Percentiles rank a stretch among this genome's conserved stretches.
Conservation (phyloP, 495 filamentous ascomycete species). For the Poronia punctata region DNA sequence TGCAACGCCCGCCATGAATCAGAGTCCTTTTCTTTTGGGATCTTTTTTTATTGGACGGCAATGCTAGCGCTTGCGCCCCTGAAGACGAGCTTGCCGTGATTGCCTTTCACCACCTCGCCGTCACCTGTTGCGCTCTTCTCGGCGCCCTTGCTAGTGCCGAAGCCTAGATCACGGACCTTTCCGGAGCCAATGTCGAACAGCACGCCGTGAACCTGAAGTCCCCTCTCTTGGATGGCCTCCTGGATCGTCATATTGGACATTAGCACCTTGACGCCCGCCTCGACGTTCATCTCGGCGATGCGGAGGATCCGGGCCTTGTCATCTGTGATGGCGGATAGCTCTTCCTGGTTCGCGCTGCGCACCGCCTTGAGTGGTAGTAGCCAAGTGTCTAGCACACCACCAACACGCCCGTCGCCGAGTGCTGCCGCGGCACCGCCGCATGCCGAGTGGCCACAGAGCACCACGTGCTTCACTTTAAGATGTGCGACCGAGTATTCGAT, state of each 20-base stretch:
- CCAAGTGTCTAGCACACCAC: slow-evolving; percentile 76
- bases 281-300: slow-evolving; percentile 64
- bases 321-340: slow-evolving; percentile 43
- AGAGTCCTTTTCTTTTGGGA: neutral
- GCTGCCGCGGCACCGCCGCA: slow-evolving; percentile 75
- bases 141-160: slow-evolving; percentile 33
- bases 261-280: slow-evolving; percentile 55
- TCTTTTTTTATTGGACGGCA: slow-evolving; percentile 9
- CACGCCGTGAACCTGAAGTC: slow-evolving; percentile 65
- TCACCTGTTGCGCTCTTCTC: slow-evolving; percentile 8
- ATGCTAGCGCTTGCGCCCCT: slow-evolving; percentile 28
- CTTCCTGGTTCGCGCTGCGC: slow-evolving; percentile 46
- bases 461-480: slow-evolving; percentile 73
- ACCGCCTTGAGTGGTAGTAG: slow-evolving; percentile 63
- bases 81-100: slow-evolving; percentile 46
- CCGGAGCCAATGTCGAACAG: slow-evolving; percentile 63
- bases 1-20: no score
- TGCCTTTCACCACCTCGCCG: slow-evolving; percentile 36
- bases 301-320: slow-evolving; percentile 42
- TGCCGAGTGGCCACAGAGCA: slow-evolving; percentile 75
- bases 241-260: slow-evolving; percentile 54
- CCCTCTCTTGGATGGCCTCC: slow-evolving; percentile 60
- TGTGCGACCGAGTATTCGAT: slow-evolving; percentile 74
- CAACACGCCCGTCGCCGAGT: slow-evolving; percentile 59
- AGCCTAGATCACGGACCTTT: slow-evolving; percentile 49